These are phyloP conservation scores for Pichia sp. DNA, from an alignment of 1,139 yeast genomes.

Conservation along the genomic window DNA sequence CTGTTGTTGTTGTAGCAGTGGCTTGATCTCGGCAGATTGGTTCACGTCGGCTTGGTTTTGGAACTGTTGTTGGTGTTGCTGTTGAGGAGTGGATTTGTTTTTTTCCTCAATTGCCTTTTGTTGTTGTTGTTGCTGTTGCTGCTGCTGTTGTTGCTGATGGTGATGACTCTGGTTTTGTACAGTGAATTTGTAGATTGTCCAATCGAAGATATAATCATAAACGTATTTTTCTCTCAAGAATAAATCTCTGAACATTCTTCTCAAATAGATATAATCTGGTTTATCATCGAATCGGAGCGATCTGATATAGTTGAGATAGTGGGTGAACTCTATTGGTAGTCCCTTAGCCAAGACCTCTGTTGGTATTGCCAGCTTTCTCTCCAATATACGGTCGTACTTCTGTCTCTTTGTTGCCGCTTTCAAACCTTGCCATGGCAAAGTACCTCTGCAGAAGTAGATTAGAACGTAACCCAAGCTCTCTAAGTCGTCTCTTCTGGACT, in stretches of 20 bases:
- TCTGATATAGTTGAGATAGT: slow-evolving; percentile 83
- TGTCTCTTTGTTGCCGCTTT: slow-evolving; percentile 97
- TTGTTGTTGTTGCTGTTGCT: slow-evolving; percentile 28
- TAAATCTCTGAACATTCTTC: slow-evolving; percentile 85
- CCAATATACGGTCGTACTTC: slow-evolving; percentile 94
- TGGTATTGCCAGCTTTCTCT: slow-evolving; percentile 90
- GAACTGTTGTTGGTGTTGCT: slow-evolving; percentile 16
- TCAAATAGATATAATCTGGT: slow-evolving; percentile 88
- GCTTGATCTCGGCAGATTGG: slow-evolving; percentile 23
- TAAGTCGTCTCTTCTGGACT: slow-evolving; percentile 92
- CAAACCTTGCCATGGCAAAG: slow-evolving; percentile 97
- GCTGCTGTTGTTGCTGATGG: slow-evolving; percentile 36
- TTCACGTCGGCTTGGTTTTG: slow-evolving; percentile 12
- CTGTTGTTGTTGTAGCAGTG: slow-evolving; percentile 30
- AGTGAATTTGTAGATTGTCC: slow-evolving; percentile 87
- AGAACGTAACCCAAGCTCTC: slow-evolving; percentile 94
- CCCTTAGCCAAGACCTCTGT: slow-evolving; percentile 88
- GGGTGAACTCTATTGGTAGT: slow-evolving; percentile 83
- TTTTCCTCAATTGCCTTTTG: slow-evolving; percentile 13
- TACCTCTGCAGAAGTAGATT: slow-evolving; percentile 91
- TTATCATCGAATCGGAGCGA: slow-evolving; percentile 92
- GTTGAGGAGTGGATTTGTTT: slow-evolving; percentile 1
- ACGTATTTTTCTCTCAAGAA: slow-evolving; percentile 85
- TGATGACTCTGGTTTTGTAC: slow-evolving; percentile 58
- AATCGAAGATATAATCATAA: slow-evolving; percentile 92